Percentiles rank a stretch among this genome's conserved stretches.
Evolutionary conservation across 805 yeast species (phyloP).

Genomic region (Saccharomycopsis sp.): DNA sequence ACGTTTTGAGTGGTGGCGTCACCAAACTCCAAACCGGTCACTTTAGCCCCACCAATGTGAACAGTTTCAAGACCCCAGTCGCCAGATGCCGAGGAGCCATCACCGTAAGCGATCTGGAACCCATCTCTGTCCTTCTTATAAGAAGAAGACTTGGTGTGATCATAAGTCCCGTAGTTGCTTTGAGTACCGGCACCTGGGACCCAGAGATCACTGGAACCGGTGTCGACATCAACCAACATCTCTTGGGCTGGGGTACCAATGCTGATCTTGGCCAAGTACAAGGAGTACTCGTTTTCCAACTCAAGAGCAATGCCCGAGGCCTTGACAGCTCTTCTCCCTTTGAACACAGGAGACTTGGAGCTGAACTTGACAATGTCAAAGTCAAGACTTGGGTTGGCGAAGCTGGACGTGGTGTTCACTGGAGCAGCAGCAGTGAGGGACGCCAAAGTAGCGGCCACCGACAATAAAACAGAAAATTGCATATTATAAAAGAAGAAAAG

Average conservation of each 20-base stretch:
- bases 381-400: background rate
- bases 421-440: conserved; percentile 10
- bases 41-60: conserved; percentile 17
- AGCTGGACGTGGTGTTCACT: too few relatives aligned
- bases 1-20: conserved; percentile 18
- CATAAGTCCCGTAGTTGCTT: conserved; percentile 21
- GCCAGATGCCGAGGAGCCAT: conserved; percentile 41
- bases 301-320: conserved; percentile 7
- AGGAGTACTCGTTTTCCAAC: conserved; percentile 33
- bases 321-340: background rate
- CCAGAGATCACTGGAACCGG: conserved; percentile 45
- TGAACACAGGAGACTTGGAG: conserved; percentile 9
- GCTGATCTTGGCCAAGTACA: conserved; percentile 37
- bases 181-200: conserved; percentile 27
- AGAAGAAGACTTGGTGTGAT: conserved; percentile 21
- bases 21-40: conserved; percentile 15
- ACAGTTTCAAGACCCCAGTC: conserved; percentile 27
- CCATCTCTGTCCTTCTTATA: conserved; percentile 26
- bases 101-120: conserved; percentile 38
- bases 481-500: conserved; percentile 3
- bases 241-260: conserved; percentile 39
- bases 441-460: conserved; percentile 7
- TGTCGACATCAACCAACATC: conserved; percentile 36
- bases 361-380: background rate
- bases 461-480: conserved; percentile 12